Conservation (phyloP, 371 early-diverging fungal genomes). For the Mucor racemosus region DNA sequence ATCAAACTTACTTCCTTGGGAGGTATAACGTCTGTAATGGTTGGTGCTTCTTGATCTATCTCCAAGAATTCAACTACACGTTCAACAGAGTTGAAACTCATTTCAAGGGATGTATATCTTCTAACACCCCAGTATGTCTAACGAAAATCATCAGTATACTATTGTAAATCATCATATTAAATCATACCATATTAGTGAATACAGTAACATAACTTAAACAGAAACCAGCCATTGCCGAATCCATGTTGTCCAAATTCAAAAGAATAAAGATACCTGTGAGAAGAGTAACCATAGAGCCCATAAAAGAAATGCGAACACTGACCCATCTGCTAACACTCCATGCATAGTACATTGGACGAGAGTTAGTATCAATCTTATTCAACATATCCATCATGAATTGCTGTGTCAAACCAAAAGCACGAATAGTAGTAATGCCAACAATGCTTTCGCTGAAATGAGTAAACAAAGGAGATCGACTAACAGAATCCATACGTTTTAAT, state of each 20-base stretch:
- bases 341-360: slow-evolving; percentile 68
- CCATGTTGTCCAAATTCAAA: slow-evolving; percentile 47
- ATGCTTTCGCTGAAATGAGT: slow-evolving; percentile 73
- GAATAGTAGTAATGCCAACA: slow-evolving; percentile 67
- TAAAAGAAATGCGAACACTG: slow-evolving; percentile 69
- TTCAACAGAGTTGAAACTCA: slow-evolving; percentile 85
- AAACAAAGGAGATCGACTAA: slow-evolving; percentile 71
- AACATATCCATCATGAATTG: slow-evolving; percentile 60
- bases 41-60: slow-evolving; percentile 78
- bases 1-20: slow-evolving; percentile 51
- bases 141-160: background rate
- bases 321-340: slow-evolving; percentile 88
- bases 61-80: slow-evolving; percentile 79
- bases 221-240: slow-evolving; percentile 78
- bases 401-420: slow-evolving; percentile 73
- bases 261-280: slow-evolving; percentile 56
- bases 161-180: too few species aligned
- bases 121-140: slow-evolving; percentile 70
- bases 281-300: slow-evolving; percentile 69
- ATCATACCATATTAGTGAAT: slow-evolving; percentile 57
- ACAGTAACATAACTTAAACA: slow-evolving; percentile 70
- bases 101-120: slow-evolving; percentile 76
- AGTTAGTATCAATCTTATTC: slow-evolving; percentile 58
- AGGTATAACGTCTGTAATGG: slow-evolving; percentile 53
- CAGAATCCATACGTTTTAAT: slow-evolving; percentile 75